Evolutionary conservation across 495 filamentous ascomycete species (phyloP), one percentile per base, ranked within the genome.

Genomic region (Penicillium antarcticum): DNA sequence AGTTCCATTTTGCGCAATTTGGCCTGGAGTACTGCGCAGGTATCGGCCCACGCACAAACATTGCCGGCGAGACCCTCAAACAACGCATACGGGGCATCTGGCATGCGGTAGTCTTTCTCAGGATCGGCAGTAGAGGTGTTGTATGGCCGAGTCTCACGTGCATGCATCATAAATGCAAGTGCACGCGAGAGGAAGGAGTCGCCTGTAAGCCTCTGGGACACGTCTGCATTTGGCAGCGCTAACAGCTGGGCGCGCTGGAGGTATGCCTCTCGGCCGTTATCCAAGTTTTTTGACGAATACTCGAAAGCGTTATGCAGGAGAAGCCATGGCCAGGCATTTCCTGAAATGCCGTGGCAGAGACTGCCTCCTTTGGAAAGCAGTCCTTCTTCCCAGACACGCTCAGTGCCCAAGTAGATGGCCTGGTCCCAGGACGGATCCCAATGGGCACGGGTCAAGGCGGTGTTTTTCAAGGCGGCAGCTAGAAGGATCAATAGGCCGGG

Each of bases 351-450:
- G 47, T 80, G 76, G 46, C 76, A 79, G 6, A 79, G 39, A 39
- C 72, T 66, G 0, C 72, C 72, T 17, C 76, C 76, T 48, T 79
- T 78, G n/a, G 64, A 68, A 5, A 78, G 60, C 1, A 79, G 56
- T 1, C 75, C 74, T 61, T 80, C 67, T 45, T 73, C 63, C 76
- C 76, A 79, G 8, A 73, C 57, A n/a, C 67, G 64, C 21, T 73
- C 54, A n/a, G 64, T 67, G 9, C 62, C 67, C 16, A 67, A 44
- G 32, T 60, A 57, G 16, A 69, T 64, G 6, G 71, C 61, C 44
- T 67, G 54, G 17, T 77, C 66, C 73, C 73, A 79, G 18, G 66
- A 62, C 4, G 73, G 71, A 17, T 65, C 57, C 71, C 74, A 75
- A 40, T 62, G 59, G 9, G 56, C 46, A 24, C 44, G 33, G 17